These are phyloP conservation scores for Huntiella moniliformis DNA, from an alignment of 2,329 filamentous ascomycete genomes.

Conservation along the genomic window DNA sequence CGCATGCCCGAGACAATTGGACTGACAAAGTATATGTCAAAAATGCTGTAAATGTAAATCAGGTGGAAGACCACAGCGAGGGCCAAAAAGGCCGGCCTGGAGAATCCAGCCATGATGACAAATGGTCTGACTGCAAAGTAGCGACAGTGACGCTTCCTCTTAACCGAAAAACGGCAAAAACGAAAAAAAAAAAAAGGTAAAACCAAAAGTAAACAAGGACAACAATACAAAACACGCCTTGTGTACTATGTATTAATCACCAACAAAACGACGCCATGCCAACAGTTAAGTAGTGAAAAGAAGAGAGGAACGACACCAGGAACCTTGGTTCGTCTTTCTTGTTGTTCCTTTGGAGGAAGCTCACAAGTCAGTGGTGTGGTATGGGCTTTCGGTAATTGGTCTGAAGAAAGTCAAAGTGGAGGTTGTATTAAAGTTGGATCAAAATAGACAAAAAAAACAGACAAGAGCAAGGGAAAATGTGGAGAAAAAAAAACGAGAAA, in stretches of 20 bases:
- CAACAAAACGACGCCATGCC: too few species aligned
- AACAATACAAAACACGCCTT: too few species aligned
- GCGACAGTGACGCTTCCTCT: too few species aligned
- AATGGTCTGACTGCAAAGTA: too few species aligned
- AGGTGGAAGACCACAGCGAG: conserved; percentile 85
- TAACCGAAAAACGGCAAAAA: too few species aligned
- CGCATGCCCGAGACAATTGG: conserved; percentile 93
- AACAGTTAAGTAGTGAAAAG: neutral
- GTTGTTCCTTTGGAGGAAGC: too few species aligned
- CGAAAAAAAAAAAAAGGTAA: too few species aligned
- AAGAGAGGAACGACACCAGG: neutral
- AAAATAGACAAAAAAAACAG: too few species aligned
- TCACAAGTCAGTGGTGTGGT: too few species aligned
- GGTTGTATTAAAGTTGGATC: neutral
- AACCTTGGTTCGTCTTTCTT: neutral
- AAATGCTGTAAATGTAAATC: conserved; percentile 87
- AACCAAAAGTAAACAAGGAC: neutral
- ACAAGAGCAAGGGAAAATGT: neutral
- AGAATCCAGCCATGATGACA: conserved; percentile 9
- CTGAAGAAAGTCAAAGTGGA: too few species aligned
- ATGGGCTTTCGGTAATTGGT: too few species aligned
- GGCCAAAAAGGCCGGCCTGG: conserved; percentile 65
- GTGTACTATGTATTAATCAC: too few species aligned
- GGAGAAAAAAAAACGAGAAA: neutral
- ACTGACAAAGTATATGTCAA: conserved; percentile 97